Base-by-base conservation (phyloP, 768 basidiomycete genomes). In the Macrolepiota albuminosa region DNA sequence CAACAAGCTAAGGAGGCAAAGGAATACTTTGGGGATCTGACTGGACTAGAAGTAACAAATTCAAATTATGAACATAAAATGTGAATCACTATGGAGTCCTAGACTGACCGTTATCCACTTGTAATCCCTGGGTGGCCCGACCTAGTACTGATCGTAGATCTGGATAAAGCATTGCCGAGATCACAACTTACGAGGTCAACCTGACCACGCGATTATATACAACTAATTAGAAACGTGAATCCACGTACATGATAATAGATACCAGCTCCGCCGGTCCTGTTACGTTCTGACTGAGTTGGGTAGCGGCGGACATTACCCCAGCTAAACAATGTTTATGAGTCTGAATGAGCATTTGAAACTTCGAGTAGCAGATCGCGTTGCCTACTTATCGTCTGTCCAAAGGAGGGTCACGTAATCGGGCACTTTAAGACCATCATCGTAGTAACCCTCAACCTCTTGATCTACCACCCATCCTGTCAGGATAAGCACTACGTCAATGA, bases 301-400 rank as follows among this genome's bases (percentile, higher is more conserved):
- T 81, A 83, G 16, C 87, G 81, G 43, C 86, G 83, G 57, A 89
- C 77, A 66, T 89, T 89, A 2, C 88, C 88, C 80, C 81, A 89
- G 70, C 84, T 85, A 55, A 5, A 46, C 9, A 31, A 24, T n/a
- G n/a, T 26, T 9, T 9, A 29, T 46, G 21, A 57, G 21, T 33
- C 4, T 7, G 29, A 7, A n/a, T 33, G 7, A 8, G 1, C 18
- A 21, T 40, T 6, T 14, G 6, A 40, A 1, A 40, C 14, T 29
- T 40, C 14, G 3, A 13, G 24, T n/a, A 16, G 2, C 21, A 46
- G 58, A 16, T 24, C 33, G 57, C 13, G 10, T 36, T 33, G 6
- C 54, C 65, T 52, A 85, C 84, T 89, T 89, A 67, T 89, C 88
- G 63, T 91, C 88, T 1, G 87, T 75, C 87, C 86, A 88, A 33